Base-by-base conservation (phyloP, 2,329 filamentous ascomycete species). In the Domatiomyces catenatus region DNA sequence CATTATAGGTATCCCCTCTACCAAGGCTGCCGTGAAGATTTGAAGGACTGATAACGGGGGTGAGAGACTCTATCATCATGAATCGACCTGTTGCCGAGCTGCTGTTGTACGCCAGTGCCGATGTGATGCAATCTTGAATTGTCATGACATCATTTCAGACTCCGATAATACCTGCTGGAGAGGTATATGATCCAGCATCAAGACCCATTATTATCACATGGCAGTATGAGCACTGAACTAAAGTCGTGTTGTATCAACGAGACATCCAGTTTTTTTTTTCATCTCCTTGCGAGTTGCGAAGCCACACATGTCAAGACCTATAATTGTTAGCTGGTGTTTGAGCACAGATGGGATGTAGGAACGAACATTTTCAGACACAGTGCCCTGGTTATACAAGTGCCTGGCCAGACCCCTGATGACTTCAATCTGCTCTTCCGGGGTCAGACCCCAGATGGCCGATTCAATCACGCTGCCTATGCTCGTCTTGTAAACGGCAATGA, bases 391-490 rank as follows among this genome's bases (percentile, higher is more conserved):
- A 55, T 79, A 79, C 45, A 83, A 63, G 62, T 82, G 78, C 64
- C 80, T 82, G 57, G 73, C 70, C 52, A 83, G 59, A 1, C 77
- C 77, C 58, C 73, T 75, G 17, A 83, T 75, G 17, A 83, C 75
- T 67, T 95, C 90, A 54, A 94, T 74, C 69, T 98, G 90, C 68
- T 98, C 87, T 42, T 94, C 88, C 1, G 81, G 71, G 0, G 80
- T 82, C 59, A 98, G 70, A n/a, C 89, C 89, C 5, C 82, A 93
- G 59, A 98, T 94, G 48, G 86, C 90, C 10, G 81, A 79, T 71
- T 98, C 90, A 59, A 98, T 84, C 36, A 98, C 84, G 50, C 80
- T 80, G 18, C 90, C 92, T 18, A 94, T 82, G 51, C 76, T 87
- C 42, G 84, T 81, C 67, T 90, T 87, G 73, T 94, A 81, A 5